A percentile compares a stretch with the other conserved stretches of the same genome.
Evolutionary conservation across 2,329 filamentous ascomycete genomes (phyloP).

Genomic region (Didymella glomerata): DNA sequence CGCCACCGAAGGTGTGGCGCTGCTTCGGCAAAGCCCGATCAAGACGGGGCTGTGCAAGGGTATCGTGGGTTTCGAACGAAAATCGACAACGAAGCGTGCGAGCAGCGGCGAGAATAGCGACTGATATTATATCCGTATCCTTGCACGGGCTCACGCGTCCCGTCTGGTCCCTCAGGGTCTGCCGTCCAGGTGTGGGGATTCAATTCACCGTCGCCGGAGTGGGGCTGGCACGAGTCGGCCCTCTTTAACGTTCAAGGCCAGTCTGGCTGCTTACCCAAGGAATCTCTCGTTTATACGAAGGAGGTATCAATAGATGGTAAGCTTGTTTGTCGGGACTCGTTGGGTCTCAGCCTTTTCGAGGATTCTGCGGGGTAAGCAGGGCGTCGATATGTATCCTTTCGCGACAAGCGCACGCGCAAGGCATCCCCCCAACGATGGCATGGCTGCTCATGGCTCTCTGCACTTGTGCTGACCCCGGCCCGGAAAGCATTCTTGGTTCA

Average conservation of each 20-base stretch:
- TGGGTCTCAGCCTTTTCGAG: slow-evolving; percentile 40
- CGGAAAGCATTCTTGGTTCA: slow-evolving; percentile 39
- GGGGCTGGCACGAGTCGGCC: slow-evolving; percentile 42
- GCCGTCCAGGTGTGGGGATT: slow-evolving; percentile 43
- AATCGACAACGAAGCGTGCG: slow-evolving; percentile 39
- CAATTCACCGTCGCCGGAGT: slow-evolving; percentile 41
- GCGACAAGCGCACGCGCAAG: slow-evolving; percentile 35
- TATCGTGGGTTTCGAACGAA: slow-evolving; percentile 30
- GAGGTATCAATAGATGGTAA: slow-evolving; percentile 21
- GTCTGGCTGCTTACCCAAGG: slow-evolving; percentile 31
- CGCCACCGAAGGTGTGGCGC: slow-evolving; percentile 43
- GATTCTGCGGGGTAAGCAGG: slow-evolving; percentile 38
- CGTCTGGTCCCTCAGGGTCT: slow-evolving; percentile 36
- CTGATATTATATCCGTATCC: slow-evolving; percentile 40
- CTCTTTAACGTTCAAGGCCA: slow-evolving; percentile 30
- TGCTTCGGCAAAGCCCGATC: slow-evolving; percentile 43
- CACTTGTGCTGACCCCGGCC: slow-evolving; percentile 39
- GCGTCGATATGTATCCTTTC: slow-evolving; percentile 45
- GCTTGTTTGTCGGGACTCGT: slow-evolving; percentile 30
- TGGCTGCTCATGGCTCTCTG: slow-evolving; percentile 36
- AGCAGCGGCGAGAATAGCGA: slow-evolving; percentile 33
- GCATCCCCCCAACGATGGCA: slow-evolving; percentile 33
- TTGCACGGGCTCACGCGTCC: slow-evolving; percentile 38
- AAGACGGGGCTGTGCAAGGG: slow-evolving; percentile 43
- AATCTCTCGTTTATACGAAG: slow-evolving; percentile 31